Evolutionary conservation across 305 asterid genomes (phyloP), one percentile per base, ranked within the genome.

Genomic region (Fraxinus xanthoxyloides): DNA sequence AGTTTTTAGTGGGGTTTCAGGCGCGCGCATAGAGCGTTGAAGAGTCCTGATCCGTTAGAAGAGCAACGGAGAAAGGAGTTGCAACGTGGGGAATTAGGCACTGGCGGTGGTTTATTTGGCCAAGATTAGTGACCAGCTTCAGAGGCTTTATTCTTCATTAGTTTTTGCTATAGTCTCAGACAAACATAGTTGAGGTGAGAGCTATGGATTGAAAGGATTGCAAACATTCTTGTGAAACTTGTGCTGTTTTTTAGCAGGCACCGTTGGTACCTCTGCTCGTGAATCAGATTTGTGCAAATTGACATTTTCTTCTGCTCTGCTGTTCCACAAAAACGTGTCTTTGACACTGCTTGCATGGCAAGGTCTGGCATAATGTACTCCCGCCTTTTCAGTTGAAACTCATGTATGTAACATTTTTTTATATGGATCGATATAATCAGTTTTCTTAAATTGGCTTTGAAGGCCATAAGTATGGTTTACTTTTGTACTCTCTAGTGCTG

Each of bases 21-120:
- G 89, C 97, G 96, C 7, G 56, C 46, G 34, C 87, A 93, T 69
- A 92, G 96, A 85, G 90, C 86, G 61, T 23, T 86, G 88, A 92
- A 90, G 94, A 93, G 98, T 85, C 95, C 98, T 10, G 97, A 94
- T 86, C 94, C 98, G 13, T 87, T 94, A 80, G 93, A 93, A 86
- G 98, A 93, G 87, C 97, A 87, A 85, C 90, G 93, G 24, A 84
- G 91, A 80, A 93, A 91, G 82, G 97, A 95, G 87, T 81, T 93
- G 81, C 93, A 87, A 81, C 97, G 89, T 90, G 92, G 91, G 80
- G 95, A 88, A 83, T 78, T 90, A 24, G 97, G 97, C 77, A 87
- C 90, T 26, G 73, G n/a, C 31, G 94, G 95, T 83, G 92, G 92
- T 86, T 69, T 69, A 69, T 69, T 69, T 69, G 23, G 24, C 4